Percentiles rank a stretch among this genome's conserved stretches.
Conservation (phyloP, 805 yeast genomes). For the Candida railenensis region DNA sequence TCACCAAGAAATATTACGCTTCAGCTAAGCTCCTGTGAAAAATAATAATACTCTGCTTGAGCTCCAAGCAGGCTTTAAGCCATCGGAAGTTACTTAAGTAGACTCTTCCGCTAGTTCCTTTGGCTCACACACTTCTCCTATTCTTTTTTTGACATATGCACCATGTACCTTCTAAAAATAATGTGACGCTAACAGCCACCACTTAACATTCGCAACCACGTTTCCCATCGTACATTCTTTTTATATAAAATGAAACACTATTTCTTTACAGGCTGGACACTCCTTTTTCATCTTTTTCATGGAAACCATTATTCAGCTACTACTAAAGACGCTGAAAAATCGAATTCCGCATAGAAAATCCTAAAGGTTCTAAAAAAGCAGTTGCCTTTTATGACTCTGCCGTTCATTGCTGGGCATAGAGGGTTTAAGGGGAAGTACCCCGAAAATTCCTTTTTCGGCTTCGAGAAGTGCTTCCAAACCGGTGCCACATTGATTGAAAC, state of each 20-base stretch:
- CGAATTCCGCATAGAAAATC: background rate
- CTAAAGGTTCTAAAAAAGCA: background rate
- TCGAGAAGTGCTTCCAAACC: constrained; percentile 31
- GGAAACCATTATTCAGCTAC: too few relatives aligned
- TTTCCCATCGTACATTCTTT: background rate
- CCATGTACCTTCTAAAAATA: background rate
- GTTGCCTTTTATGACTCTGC: constrained; percentile 9
- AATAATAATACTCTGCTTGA: too few relatives aligned
- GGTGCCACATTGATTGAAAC: constrained; percentile 43
- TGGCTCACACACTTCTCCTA: too few relatives aligned
- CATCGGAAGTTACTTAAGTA: too few relatives aligned
- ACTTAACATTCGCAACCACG: background rate
- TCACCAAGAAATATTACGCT: too few relatives aligned
- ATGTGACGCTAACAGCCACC: background rate
- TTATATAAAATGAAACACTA: too few relatives aligned
- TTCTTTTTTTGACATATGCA: background rate
- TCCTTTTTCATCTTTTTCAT: too few relatives aligned
- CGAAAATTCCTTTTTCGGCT: constrained; percentile 40
- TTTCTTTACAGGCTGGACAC: too few relatives aligned
- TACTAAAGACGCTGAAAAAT: too few relatives aligned
- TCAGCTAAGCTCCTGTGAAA: too few relatives aligned
- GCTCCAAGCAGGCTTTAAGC: too few relatives aligned
- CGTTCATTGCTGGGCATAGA: constrained; percentile 41
- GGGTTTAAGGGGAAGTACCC: constrained; percentile 41
- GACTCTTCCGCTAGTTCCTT: too few relatives aligned